These are phyloP conservation scores for Actinomortierella wolfii DNA, from an alignment of 371 early-diverging fungal species.

Conservation along the genomic window DNA sequence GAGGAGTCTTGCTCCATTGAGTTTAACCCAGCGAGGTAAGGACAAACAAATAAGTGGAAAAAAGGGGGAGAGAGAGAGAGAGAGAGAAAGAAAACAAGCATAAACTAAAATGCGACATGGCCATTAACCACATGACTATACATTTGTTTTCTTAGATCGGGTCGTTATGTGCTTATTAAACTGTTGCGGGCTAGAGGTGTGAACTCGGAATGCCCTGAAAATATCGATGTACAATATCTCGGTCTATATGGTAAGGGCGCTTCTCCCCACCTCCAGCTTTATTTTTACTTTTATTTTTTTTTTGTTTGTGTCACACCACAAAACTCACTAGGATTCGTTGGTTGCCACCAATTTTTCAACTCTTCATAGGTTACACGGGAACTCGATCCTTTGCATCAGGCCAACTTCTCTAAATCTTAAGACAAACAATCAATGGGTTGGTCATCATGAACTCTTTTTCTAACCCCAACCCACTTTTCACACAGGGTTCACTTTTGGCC, in stretches of 20 bases:
- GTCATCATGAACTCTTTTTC: too few species aligned
- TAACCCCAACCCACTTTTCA: too few species aligned
- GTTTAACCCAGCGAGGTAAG: constrained; percentile 29
- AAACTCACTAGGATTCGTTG: too few species aligned
- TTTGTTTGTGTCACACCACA: not conserved
- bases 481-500: too few species aligned
- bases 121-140: not conserved
- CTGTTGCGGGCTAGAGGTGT: constrained; percentile 31
- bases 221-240: constrained; percentile 44
- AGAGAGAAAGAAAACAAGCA: constrained; percentile 2
- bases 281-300: not conserved
- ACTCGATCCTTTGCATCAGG: constrained; percentile 40
- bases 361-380: constrained; percentile 31
- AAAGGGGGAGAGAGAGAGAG: not conserved
- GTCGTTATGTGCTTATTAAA: constrained; percentile 41
- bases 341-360: too few species aligned
- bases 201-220: constrained; percentile 35
- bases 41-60: not conserved
- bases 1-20: constrained; percentile 35
- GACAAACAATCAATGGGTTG: too few species aligned
- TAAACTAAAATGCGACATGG: not conserved
- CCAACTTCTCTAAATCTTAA: constrained; percentile 14
- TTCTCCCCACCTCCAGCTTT: not conserved
- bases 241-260: constrained; percentile 27
- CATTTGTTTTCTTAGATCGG: constrained; percentile 10